Percentiles rank a stretch among this genome's conserved stretches.
Evolutionary conservation across 371 early-diverging fungal species (phyloP).

Genomic region (Sporodiniella umbellata): DNA sequence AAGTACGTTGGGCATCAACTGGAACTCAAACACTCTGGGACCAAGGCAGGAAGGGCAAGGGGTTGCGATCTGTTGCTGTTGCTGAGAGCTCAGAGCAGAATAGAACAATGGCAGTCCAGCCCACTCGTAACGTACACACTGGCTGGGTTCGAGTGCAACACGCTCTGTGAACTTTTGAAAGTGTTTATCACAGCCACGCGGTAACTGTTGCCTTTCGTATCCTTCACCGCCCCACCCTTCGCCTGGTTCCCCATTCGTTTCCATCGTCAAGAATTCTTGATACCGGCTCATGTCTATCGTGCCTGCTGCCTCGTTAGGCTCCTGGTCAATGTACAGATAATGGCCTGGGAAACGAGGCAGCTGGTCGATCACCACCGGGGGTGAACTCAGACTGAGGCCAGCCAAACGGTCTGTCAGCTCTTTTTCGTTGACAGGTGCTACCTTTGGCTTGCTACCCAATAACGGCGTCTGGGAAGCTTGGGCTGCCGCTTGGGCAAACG

Average conservation of each 20-base stretch:
- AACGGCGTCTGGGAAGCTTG: no score
- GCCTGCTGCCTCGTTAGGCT: conserved; percentile 32
- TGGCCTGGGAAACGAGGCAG: conserved; percentile 54
- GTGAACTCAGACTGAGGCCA: conserved; percentile 3
- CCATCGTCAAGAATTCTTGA: conserved; percentile 48
- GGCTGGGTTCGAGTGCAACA: conserved; percentile 74
- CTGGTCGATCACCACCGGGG: conserved; percentile 10
- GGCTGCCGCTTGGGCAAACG: conserved; percentile 11
- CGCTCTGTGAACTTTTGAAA: conserved; percentile 76
- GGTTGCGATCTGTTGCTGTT: conserved; percentile 37
- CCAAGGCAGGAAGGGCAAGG: conserved; percentile 69
- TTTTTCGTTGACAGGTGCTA: background rate
- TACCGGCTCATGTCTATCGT: conserved; percentile 48
- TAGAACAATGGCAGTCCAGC: conserved; percentile 72
- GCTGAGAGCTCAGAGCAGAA: conserved; percentile 22
- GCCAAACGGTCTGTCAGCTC: conserved; percentile 13
- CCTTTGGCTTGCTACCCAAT: no score
- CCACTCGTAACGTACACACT: conserved; percentile 81
- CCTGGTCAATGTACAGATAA: conserved; percentile 64
- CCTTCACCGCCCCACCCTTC: conserved; percentile 73
- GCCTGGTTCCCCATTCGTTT: conserved; percentile 35
- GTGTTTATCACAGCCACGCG: conserved; percentile 73
- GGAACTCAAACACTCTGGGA: conserved; percentile 85
- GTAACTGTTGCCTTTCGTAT: conserved; percentile 75
- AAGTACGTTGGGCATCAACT: conserved; percentile 88